phyloP scores from a whole-genome alignment of 2,329 filamentous ascomycete genomes.

The Neonectria sp. region DNA sequence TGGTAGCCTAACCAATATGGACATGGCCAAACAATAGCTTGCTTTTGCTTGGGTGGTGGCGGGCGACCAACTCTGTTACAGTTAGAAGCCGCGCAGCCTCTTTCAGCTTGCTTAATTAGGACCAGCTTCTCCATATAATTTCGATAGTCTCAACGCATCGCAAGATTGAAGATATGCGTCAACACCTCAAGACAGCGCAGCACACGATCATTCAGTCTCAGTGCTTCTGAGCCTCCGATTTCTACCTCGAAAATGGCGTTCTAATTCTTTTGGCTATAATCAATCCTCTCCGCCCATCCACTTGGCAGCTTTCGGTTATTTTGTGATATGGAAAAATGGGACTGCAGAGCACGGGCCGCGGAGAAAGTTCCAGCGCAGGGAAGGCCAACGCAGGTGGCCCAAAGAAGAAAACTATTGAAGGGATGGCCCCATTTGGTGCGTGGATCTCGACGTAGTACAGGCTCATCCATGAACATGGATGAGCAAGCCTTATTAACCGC shows the following conservation, averaged over 20 bases:
- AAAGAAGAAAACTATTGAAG: neutral
- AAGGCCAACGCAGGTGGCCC: neutral
- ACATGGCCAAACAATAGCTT: neutral
- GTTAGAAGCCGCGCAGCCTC: neutral
- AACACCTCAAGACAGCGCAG: neutral
- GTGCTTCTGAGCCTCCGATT: neutral
- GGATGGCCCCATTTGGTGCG: neutral
- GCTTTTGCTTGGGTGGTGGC: neutral
- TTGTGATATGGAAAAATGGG: neutral
- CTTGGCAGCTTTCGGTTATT: neutral
- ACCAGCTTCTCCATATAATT: neutral
- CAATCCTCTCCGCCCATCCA: neutral
- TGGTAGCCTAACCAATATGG: neutral
- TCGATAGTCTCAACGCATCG: neutral
- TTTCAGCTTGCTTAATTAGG: neutral
- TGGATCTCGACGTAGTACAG: neutral
- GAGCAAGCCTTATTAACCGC: neutral
- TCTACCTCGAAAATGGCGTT: no score
- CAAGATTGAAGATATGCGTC: neutral
- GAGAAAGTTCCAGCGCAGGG: neutral
- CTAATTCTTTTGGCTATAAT: no score
- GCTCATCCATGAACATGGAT: neutral
- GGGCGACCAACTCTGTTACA: neutral
- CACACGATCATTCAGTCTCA: neutral
- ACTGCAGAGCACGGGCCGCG: no score